phyloP scores from a whole-genome alignment of 441 rosid genomes.

The Eruca vesicaria region DNA sequence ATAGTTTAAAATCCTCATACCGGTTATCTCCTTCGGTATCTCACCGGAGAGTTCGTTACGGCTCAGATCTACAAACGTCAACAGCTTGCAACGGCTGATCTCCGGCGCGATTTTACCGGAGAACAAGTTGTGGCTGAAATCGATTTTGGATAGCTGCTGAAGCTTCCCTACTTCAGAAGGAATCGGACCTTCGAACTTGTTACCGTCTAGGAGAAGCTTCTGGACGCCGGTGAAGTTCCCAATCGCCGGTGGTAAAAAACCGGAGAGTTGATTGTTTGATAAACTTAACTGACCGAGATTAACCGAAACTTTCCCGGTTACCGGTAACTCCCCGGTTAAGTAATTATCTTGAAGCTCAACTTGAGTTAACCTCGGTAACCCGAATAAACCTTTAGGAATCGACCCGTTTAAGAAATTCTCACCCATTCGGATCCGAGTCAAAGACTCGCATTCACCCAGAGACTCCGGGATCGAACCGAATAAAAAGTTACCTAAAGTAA shows the following conservation, averaged over 20 bases:
- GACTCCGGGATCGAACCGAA: slow-evolving; percentile 84
- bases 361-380: slow-evolving; percentile 71
- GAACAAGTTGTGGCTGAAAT: slow-evolving; percentile 76
- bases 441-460: slow-evolving; percentile 67
- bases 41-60: slow-evolving; percentile 84
- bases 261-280: slow-evolving; percentile 80
- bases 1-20: slow-evolving; percentile 87
- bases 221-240: slow-evolving; percentile 89
- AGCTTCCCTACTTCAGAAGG: slow-evolving; percentile 80
- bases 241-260: slow-evolving; percentile 64
- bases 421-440: slow-evolving; percentile 88
- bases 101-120: slow-evolving; percentile 68
- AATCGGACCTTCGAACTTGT: slow-evolving; percentile 72
- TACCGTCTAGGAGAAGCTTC: slow-evolving; percentile 89
- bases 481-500: slow-evolving; percentile 73
- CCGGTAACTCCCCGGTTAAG: slow-evolving; percentile 75
- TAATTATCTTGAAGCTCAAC: slow-evolving; percentile 84
- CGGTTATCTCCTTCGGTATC: slow-evolving; percentile 75
- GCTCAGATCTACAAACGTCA: slow-evolving; percentile 87
- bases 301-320: slow-evolving; percentile 43
- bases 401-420: slow-evolving; percentile 88
- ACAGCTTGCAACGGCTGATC: slow-evolving; percentile 81
- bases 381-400: slow-evolving; percentile 80
- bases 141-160: slow-evolving; percentile 85
- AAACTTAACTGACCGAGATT: slow-evolving; percentile 83